Conservation (phyloP, 805 yeast species). For the Yarrowia keelungensis region DNA sequence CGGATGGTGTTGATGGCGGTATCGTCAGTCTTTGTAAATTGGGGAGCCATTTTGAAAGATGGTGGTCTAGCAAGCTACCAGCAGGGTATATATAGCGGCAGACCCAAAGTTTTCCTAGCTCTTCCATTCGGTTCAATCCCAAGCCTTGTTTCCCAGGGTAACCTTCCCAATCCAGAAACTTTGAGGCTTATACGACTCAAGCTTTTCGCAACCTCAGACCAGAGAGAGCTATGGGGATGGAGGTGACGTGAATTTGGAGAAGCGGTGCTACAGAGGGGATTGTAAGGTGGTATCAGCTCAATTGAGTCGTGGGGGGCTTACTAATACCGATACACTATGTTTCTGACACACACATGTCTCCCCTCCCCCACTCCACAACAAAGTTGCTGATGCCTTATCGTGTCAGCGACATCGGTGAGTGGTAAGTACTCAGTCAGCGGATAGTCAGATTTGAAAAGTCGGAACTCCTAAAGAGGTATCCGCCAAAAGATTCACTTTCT, state of each 20-base stretch:
- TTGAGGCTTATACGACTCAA: constrained; percentile 1
- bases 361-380: not conserved
- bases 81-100: constrained; percentile 30
- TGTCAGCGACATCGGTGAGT: constrained; percentile 22
- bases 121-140: constrained; percentile 24
- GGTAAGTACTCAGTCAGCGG: constrained; percentile 2
- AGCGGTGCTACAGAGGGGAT: not conserved
- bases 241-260: not conserved
- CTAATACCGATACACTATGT: too few species aligned
- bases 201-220: constrained; percentile 32
- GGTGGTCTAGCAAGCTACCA: constrained; percentile 16
- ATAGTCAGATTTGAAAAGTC: not conserved
- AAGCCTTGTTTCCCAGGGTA: constrained; percentile 29
- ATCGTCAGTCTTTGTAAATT: constrained; percentile 65
- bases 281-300: not conserved
- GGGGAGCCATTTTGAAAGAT: constrained; percentile 43
- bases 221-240: constrained; percentile 4
- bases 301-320: not conserved
- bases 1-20: constrained; percentile 88
- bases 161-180: constrained; percentile 22
- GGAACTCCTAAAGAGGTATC: not conserved
- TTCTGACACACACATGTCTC: not conserved
- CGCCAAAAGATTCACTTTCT: not conserved
- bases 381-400: constrained; percentile 36
- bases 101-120: constrained; percentile 38